Evolutionary conservation across 192 early-diverging fungal genomes (phyloP), one percentile per base, ranked within the genome.

Genomic region (Diversispora epigaea): DNA sequence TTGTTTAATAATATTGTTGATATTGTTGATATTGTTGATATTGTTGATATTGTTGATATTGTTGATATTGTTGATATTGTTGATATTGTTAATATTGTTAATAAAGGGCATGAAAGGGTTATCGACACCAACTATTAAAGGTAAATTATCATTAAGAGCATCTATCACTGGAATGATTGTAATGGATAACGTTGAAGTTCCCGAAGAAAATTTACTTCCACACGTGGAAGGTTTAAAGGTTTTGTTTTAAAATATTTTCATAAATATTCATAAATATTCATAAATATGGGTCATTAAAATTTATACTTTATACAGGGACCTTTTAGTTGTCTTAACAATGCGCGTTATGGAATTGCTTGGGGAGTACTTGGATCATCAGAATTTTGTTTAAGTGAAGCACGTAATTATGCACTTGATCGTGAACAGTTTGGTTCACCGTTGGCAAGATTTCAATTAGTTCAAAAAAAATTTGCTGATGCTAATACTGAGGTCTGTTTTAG

Each of bases 301-400:
- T 25, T 49, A 40, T 67, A 68, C n/a, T 12, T 47, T 46, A 39
- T 72, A 12, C 41, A 75, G 73, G 97, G 97, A 32, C 96, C 97
- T 6, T 99, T 99, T 76, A 94, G 95, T 61, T 99, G 96, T 79
- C 85, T 99, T 4, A 99, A 99, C 86, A 97, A 98, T 80, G 97
- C 97, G 15, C 90, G 97, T 9, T 97, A 90, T 76, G 97, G 97
- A 61, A 99, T 99, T 74, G 85, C 95, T 4, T 99, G 97, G 97
- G 97, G 97, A 74, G 92, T 93, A 6, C 80, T 99, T 50, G 97
- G 97, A 44, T 94, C 97, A 50, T 96, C 97, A 44, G 96, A 99
- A 82, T 87, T 87, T 77, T 99, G 97, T 75, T 84, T 99, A 60
- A 80, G 82, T 32, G 88, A 94, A 80, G 96, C 97, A 4, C 87